A percentile compares a stretch with the other conserved stretches of the same genome.
phyloP scores from a whole-genome alignment of 208 protist species.

The Crithidia acanthocephali region DNA sequence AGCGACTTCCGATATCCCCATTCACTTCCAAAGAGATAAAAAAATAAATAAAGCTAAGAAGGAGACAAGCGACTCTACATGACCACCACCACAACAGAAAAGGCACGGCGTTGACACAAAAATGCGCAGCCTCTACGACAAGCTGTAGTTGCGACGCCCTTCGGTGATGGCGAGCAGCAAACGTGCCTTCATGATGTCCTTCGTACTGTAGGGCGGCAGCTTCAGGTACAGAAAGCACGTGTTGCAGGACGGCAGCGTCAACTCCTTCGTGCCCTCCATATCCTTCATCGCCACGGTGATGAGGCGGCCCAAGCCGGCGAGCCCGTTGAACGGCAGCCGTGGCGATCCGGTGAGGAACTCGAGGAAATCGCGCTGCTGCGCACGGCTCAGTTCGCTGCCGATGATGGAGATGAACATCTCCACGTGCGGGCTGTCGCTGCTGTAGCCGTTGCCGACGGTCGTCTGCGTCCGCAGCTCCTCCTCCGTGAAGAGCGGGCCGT shows the following conservation, averaged over 20 bases:
- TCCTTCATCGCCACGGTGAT: constrained; percentile 89
- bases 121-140: constrained; percentile 50
- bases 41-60: too few species aligned
- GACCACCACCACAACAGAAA: too few species aligned
- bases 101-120: too few species aligned
- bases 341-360: constrained; percentile 91
- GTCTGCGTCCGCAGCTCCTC: constrained; percentile 60
- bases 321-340: constrained; percentile 79
- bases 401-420: constrained; percentile 77
- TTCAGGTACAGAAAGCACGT: constrained; percentile 94
- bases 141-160: constrained; percentile 84
- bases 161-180: constrained; percentile 83
- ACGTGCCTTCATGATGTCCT: constrained; percentile 71
- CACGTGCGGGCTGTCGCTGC: constrained; percentile 58
- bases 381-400: constrained; percentile 59
- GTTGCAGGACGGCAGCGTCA: constrained; percentile 90
- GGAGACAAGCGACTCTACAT: too few species aligned
- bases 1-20: too few species aligned
- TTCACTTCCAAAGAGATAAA: too few species aligned
- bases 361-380: constrained; percentile 82
- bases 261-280: constrained; percentile 64
- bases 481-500: constrained; percentile 65
- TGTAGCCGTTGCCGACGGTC: constrained; percentile 84
- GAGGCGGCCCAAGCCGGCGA: constrained; percentile 68
- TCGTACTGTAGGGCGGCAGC: constrained; percentile 82